Evolutionary conservation across 768 basidiomycete species (phyloP).

Genomic region (Jaapia argillacea): DNA sequence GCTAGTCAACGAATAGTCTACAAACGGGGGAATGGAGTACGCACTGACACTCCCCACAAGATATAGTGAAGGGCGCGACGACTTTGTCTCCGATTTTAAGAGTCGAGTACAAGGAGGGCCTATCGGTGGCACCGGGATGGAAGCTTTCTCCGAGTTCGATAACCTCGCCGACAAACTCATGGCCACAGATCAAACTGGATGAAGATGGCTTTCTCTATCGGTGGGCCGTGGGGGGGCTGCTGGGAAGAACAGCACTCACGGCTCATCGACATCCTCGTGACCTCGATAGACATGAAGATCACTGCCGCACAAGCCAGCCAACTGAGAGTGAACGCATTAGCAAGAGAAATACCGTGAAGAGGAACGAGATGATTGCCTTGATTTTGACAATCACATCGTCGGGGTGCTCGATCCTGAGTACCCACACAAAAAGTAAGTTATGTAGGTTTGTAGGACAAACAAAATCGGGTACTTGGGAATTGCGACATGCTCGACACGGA

Average conservation of each 20-base stretch:
- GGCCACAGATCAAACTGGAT: slow-evolving; percentile 54
- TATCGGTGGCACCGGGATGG: slow-evolving; percentile 26
- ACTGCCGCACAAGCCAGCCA: slow-evolving; percentile 61
- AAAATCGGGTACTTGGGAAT: slow-evolving; percentile 31
- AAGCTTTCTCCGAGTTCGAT: slow-evolving; percentile 57
- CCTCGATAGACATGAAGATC: slow-evolving; percentile 73
- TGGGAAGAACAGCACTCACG: slow-evolving; percentile 35
- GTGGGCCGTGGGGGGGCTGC: no score
- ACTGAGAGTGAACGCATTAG: slow-evolving; percentile 22
- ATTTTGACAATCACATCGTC: slow-evolving; percentile 77
- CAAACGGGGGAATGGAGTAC: slow-evolving; percentile 21
- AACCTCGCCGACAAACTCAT: slow-evolving; percentile 72
- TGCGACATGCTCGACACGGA: slow-evolving; percentile 54
- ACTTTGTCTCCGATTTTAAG: slow-evolving; percentile 68
- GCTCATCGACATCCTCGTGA: slow-evolving; percentile 37
- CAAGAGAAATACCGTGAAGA: background rate
- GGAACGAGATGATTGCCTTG: slow-evolving; percentile 27
- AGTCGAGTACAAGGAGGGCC: slow-evolving; percentile 53
- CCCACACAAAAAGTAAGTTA: no score
- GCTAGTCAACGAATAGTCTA: no score
- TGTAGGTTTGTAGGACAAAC: background rate
- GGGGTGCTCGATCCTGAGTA: slow-evolving; percentile 49
- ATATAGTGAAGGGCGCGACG: slow-evolving; percentile 73
- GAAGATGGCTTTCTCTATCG: background rate
- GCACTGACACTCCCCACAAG: slow-evolving; percentile 80